Percentiles rank a stretch among this genome's conserved stretches.
Evolutionary conservation across 495 filamentous ascomycete species (phyloP).

Genomic region (Thozetella sp.): DNA sequence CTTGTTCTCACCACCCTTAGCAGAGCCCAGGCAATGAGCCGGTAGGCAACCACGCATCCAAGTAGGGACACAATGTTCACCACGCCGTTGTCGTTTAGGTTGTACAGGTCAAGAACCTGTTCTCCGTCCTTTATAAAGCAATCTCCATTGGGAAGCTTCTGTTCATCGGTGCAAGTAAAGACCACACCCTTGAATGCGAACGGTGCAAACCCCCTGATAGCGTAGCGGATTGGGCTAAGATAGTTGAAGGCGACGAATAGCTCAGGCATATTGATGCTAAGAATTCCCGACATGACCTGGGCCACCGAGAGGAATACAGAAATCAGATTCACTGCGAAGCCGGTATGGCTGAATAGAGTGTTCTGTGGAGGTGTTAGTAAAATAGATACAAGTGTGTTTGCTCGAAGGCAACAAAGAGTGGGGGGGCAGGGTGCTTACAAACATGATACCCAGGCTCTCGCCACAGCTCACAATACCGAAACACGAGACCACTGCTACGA

Average conservation of each 20-base stretch:
- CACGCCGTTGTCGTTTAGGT: conserved; percentile 55
- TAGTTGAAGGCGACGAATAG: conserved; percentile 71
- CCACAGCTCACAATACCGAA: conserved; percentile 75
- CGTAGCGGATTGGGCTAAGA: conserved; percentile 69
- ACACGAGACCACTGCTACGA: conserved; percentile 65
- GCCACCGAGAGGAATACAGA: conserved; percentile 65
- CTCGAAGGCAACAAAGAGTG: neutral
- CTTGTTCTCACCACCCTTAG: conserved; percentile 47
- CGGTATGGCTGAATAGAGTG: conserved; percentile 71
- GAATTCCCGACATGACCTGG: conserved; percentile 67
- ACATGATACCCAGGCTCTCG: conserved; percentile 77
- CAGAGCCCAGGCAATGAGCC: conserved; percentile 62
- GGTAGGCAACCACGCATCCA: conserved; percentile 62
- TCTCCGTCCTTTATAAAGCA: conserved; percentile 65
- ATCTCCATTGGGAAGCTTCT: conserved; percentile 54
- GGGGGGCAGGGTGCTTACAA: conserved; percentile 29
- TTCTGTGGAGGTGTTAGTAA: conserved; percentile 31
- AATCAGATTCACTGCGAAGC: conserved; percentile 73
- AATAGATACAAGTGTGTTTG: neutral
- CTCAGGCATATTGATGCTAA: conserved; percentile 65
- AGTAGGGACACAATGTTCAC: conserved; percentile 63
- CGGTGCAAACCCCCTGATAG: conserved; percentile 60
- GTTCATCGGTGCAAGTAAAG: conserved; percentile 60
- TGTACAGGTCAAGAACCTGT: conserved; percentile 65
- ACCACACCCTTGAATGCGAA: conserved; percentile 56